phyloP scores from a whole-genome alignment of 352 stramenopile species.

The Phytophthora sojae region DNA sequence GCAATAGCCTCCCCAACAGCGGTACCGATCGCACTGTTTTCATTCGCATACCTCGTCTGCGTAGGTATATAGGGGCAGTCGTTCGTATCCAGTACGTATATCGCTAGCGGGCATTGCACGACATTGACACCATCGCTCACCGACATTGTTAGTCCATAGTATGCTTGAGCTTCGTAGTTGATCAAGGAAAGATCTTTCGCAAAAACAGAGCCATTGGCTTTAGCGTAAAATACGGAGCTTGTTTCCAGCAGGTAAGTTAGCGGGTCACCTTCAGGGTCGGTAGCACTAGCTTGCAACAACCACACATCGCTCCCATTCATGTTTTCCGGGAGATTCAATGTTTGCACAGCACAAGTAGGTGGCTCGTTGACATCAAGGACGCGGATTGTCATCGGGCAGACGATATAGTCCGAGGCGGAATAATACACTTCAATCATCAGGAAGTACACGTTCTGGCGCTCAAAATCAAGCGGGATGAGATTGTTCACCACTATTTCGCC shows the following conservation, averaged over 20 bases:
- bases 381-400: constrained; percentile 42
- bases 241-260: not conserved
- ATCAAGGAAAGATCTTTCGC: constrained; percentile 18
- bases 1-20: constrained; percentile 32
- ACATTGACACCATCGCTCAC: constrained; percentile 35
- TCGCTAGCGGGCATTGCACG: constrained; percentile 34
- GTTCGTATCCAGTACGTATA: constrained; percentile 55
- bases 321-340: constrained; percentile 44
- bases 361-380: constrained; percentile 64
- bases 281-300: constrained; percentile 24
- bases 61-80: constrained; percentile 52
- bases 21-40: constrained; percentile 50
- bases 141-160: constrained; percentile 16
- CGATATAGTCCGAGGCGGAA: constrained; percentile 41
- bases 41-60: constrained; percentile 38
- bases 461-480: constrained; percentile 50
- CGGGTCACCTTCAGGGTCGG: constrained; percentile 21
- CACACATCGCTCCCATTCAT: constrained; percentile 22
- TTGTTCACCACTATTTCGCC: constrained; percentile 40
- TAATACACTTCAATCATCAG: constrained; percentile 51
- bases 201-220: constrained; percentile 30
- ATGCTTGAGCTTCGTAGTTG: constrained; percentile 30
- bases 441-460: constrained; percentile 35
- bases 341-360: constrained; percentile 38
- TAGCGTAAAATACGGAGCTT: constrained; percentile 24